Percentiles rank a stretch among this genome's conserved stretches.
These are phyloP conservation scores for Cyamopsis tetragonoloba DNA, from an alignment of 306 rosid genomes.

Conservation along the genomic window DNA sequence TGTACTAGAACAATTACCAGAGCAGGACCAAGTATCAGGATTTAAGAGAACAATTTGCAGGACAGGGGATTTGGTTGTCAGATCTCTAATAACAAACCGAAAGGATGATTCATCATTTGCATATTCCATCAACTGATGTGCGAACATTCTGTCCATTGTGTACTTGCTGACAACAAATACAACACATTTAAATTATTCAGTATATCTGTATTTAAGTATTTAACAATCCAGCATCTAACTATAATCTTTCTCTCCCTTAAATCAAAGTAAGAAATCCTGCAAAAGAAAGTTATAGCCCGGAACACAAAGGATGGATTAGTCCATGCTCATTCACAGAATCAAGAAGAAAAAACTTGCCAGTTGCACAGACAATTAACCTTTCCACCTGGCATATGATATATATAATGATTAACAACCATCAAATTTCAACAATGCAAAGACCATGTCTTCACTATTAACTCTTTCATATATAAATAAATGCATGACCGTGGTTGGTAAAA, in stretches of 20 bases:
- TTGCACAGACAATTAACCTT: background rate
- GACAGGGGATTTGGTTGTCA: slow-evolving; percentile 53
- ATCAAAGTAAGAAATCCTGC: background rate
- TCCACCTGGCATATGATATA: background rate
- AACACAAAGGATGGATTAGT: background rate
- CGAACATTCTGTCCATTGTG: slow-evolving; percentile 74
- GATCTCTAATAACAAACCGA: slow-evolving; percentile 75
- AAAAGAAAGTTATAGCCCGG: background rate
- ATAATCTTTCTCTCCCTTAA: background rate
- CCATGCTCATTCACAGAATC: background rate
- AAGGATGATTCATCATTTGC: slow-evolving; percentile 78
- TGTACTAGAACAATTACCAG: slow-evolving; percentile 45
- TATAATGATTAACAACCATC: background rate
- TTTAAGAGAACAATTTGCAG: slow-evolving; percentile 72
- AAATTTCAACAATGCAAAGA: background rate
- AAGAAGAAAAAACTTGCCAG: slow-evolving; percentile 1
- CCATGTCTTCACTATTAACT: background rate
- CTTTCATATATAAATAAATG: background rate
- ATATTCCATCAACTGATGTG: slow-evolving; percentile 64
- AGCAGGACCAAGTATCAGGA: slow-evolving; percentile 68
- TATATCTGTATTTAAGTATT: background rate
- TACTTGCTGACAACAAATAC: slow-evolving; percentile 50
- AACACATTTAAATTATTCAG: slow-evolving; percentile 8
- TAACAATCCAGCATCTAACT: slow-evolving; percentile 11
- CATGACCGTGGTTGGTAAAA: slow-evolving; percentile 7